These are phyloP conservation scores for Aureobasidium sp. DNA, from an alignment of 2,329 filamentous ascomycete species.

Conservation along the genomic window DNA sequence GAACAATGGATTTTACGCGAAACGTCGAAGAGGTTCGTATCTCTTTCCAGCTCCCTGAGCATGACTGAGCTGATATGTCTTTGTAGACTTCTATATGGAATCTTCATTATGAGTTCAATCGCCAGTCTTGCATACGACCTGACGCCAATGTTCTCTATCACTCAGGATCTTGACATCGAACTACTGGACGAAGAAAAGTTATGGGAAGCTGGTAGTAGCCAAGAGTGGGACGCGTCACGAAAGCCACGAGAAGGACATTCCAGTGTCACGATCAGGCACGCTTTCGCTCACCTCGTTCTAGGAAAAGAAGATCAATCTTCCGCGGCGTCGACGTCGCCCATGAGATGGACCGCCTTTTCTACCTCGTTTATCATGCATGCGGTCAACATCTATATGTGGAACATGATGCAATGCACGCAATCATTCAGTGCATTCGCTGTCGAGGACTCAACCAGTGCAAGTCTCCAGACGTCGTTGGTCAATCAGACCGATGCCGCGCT, in stretches of 20 bases:
- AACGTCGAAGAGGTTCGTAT: neutral
- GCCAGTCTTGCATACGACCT: slow-evolving; percentile 29
- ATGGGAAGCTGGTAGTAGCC: slow-evolving; percentile 27
- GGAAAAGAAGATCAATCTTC: neutral
- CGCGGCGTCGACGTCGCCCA: slow-evolving; percentile 12
- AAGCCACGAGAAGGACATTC: neutral
- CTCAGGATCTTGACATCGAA: slow-evolving; percentile 30
- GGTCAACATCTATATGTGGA: slow-evolving; percentile 32
- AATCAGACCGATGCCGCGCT: slow-evolving; percentile 20
- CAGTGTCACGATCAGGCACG: neutral
- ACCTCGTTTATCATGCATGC: slow-evolving; percentile 31
- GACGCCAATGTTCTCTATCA: slow-evolving; percentile 28
- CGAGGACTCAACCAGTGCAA: neutral
- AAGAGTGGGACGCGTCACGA: neutral
- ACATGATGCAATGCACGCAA: slow-evolving; percentile 28
- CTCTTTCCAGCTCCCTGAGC: neutral
- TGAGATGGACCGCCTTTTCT: slow-evolving; percentile 24
- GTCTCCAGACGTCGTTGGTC: neutral
- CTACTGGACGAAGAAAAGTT: slow-evolving; percentile 28
- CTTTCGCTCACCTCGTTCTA: neutral
- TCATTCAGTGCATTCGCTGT: slow-evolving; percentile 24
- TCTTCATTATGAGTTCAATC: slow-evolving; percentile 29
- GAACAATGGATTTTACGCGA: neutral
- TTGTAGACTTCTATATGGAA: slow-evolving; percentile 22
- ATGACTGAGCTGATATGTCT: neutral